Conservation (phyloP, 1,284 basidiomycete species). For the Trametes polyzona region DNA sequence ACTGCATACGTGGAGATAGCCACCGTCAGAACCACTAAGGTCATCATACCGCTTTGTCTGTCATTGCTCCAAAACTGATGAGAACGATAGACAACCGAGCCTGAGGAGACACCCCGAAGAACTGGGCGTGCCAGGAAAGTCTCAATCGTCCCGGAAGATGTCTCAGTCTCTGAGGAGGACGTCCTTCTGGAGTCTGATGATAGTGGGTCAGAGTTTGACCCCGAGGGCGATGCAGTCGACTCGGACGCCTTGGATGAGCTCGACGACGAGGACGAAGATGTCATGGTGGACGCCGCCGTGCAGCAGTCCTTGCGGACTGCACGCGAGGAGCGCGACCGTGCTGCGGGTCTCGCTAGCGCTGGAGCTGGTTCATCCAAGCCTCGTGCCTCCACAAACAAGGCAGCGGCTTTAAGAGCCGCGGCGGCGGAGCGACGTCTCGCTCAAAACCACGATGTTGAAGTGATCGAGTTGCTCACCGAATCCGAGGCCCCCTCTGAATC, state of each 20-base stretch:
- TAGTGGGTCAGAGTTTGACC: slow-evolving; percentile 62
- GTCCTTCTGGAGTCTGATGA: slow-evolving; percentile 55
- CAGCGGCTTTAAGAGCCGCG: slow-evolving; percentile 50
- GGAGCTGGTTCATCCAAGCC: slow-evolving; percentile 44
- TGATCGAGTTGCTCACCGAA: slow-evolving; percentile 36
- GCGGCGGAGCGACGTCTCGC: slow-evolving; percentile 57
- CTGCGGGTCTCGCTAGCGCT: slow-evolving; percentile 37
- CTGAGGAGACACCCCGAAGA: not conserved
- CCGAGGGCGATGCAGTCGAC: slow-evolving; percentile 26
- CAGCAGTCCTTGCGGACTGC: slow-evolving; percentile 53
- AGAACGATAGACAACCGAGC: not conserved
- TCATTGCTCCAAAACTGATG: not conserved
- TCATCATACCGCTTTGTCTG: slow-evolving; percentile 17
- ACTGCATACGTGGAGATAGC: slow-evolving; percentile 52
- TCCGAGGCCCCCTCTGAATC: slow-evolving; percentile 18
- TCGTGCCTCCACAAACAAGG: slow-evolving; percentile 38
- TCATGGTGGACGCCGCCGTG: slow-evolving; percentile 63
- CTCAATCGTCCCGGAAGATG: slow-evolving; percentile 32
- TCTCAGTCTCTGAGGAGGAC: slow-evolving; percentile 45
- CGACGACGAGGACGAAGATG: slow-evolving; percentile 51
- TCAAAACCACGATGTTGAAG: slow-evolving; percentile 34
- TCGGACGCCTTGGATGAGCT: slow-evolving; percentile 20
- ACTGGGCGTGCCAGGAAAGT: slow-evolving; percentile 5
- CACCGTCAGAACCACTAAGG: slow-evolving; percentile 36
- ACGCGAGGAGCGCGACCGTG: slow-evolving; percentile 37